These are phyloP conservation scores for Pleurotus pulmonarius DNA, from an alignment of 768 basidiomycete genomes.

Conservation along the genomic window DNA sequence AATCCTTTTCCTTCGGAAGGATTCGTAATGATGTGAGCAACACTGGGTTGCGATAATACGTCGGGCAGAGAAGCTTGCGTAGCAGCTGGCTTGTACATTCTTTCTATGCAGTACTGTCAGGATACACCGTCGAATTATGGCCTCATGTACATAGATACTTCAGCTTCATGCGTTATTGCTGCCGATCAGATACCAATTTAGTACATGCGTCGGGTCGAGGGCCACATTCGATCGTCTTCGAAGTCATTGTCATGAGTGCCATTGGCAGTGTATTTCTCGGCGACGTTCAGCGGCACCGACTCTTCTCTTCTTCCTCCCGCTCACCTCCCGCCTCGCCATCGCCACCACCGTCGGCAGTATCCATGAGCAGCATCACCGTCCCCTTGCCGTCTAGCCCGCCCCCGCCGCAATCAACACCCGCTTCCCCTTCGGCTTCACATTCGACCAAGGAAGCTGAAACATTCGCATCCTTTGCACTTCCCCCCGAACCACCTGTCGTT, in stretches of 20 bases:
- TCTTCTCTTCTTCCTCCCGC: constrained; percentile 51
- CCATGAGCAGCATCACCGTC: constrained; percentile 31
- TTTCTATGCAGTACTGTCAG: no score
- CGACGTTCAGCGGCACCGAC: constrained; percentile 64
- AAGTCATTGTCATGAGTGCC: constrained; percentile 34
- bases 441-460: not conserved
- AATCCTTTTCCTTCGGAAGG: no score
- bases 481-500: constrained; percentile 10
- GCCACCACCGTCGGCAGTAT: constrained; percentile 24
- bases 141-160: no score
- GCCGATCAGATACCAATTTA: no score
- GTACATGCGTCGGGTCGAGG: no score
- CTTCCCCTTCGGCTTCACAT: not conserved
- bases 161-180: no score
- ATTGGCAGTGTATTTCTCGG: constrained; percentile 83
- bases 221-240: no score
- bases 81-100: no score
- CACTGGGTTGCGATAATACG: no score
- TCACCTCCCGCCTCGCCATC: constrained; percentile 33
- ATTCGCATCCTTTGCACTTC: not conserved
- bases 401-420: constrained; percentile 9
- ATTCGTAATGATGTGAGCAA: no score
- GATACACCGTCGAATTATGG: no score
- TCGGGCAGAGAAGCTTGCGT: no score
- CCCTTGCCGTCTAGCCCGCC: constrained; percentile 16